Evolutionary conservation across 208 protist species (phyloP), one percentile per base, ranked within the genome.

Genomic region (Acanthamoeba castellanii): DNA sequence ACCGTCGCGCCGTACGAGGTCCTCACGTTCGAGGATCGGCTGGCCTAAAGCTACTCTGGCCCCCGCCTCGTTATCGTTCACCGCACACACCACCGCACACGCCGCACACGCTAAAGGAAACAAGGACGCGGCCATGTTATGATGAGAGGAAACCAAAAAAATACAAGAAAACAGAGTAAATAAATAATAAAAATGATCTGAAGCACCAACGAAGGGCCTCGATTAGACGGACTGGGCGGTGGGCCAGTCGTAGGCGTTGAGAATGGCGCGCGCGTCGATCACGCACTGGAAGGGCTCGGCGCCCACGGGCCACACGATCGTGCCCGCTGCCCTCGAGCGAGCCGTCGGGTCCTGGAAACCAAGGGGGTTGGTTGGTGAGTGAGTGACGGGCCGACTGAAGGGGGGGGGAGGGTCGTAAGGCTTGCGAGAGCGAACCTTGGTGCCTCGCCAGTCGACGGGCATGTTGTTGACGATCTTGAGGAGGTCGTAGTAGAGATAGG

Each of bases 401-500:
- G n/a, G n/a, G 20, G n/a, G 20, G n/a, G 37, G 14, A 45, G 1
- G 20, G 72, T 5, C n/a, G n/a, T 2, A 82, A 20, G 20, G 4
- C 27, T 18, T 18, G 16, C 22, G 61, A 3, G 61, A 18, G 27
- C 61, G 61, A 1, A 68, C 61, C 27, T 68, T 68, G 70, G 70
- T 25, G 16, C 70, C 70, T 78, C 70, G 70, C 70, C 70, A 78
- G 37, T 78, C 70, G 32, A 78, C 70, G 13, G 70, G 70, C 70
- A 78, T 78, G 20, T 78, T 78, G 70, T 78, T 88, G 45, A 64
- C 32, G 25, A 88, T 88, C 81, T 88, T 78, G 70, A 78, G 70
- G 32, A 78, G 70, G 37, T 78, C 70, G 70, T 78, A 78, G 70
- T 78, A 78, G 30, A 78, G n/a, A 30, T 45, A 78, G 11, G 70